These are phyloP conservation scores for Artemisia tridentata DNA, from an alignment of 129 eudicot genomes.

Conservation along the genomic window DNA sequence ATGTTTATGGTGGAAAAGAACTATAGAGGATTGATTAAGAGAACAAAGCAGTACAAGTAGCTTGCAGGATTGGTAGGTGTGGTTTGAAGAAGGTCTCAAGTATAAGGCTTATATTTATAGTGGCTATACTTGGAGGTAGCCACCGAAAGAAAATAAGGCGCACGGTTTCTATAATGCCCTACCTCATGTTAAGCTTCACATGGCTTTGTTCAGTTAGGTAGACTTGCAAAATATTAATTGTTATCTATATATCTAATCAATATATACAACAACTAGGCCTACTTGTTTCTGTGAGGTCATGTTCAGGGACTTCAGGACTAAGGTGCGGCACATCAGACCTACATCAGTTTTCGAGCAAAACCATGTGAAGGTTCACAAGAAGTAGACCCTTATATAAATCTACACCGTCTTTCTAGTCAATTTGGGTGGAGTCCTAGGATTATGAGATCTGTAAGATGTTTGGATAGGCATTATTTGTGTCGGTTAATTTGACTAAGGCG, in stretches of 20 bases:
- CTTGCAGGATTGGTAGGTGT: too few species aligned
- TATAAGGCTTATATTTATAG: neutral
- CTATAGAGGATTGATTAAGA: too few species aligned
- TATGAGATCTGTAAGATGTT: too few species aligned
- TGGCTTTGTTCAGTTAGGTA: conserved; percentile 29
- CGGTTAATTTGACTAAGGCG: too few species aligned
- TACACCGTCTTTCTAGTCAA: too few species aligned
- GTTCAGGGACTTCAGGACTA: neutral
- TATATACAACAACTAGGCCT: neutral
- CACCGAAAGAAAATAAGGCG: neutral
- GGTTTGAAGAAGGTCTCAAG: too few species aligned
- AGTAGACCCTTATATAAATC: too few species aligned
- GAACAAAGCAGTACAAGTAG: too few species aligned
- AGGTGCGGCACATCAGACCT: neutral
- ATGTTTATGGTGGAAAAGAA: neutral
- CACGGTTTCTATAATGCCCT: neutral
- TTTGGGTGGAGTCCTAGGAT: too few species aligned
- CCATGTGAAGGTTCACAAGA: too few species aligned
- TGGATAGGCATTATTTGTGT: too few species aligned
- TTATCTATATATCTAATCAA: neutral
- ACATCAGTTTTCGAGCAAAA: too few species aligned
- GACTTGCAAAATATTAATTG: neutral
- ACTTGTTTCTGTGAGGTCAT: neutral
- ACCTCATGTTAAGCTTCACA: conserved; percentile 24
- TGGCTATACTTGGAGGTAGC: neutral